Evolutionary conservation across 306 rosid genomes (phyloP).

Genomic region (Gillenia trifoliata): DNA sequence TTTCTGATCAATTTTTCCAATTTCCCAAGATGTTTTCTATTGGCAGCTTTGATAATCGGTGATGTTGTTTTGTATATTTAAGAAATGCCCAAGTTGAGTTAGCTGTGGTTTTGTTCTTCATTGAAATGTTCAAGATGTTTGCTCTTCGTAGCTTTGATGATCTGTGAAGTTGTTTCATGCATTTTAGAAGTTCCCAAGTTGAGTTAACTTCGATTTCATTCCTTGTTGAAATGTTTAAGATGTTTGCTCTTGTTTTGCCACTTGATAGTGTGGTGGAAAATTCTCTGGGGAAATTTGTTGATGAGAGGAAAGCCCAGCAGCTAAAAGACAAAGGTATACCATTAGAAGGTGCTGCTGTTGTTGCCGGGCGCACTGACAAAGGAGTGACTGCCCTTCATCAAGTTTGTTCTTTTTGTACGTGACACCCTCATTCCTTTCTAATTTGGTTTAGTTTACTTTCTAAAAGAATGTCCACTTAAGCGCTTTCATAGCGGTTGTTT

Average conservation of each 20-base stretch:
- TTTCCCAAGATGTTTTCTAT: too few species aligned
- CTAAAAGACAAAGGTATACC: conserved; percentile 69
- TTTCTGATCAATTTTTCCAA: too few species aligned
- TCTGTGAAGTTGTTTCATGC: not conserved
- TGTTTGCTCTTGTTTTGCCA: conserved; percentile 13
- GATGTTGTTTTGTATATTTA: not conserved
- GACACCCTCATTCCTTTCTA: conserved; percentile 15
- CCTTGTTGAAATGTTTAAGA: not conserved
- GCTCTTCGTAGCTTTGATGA: not conserved
- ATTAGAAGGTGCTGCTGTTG: conserved; percentile 62
- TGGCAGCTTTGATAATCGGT: not conserved
- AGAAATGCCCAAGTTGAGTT: not conserved
- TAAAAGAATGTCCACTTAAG: not conserved
- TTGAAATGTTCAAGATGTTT: conserved; percentile 16
- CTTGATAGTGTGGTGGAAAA: conserved; percentile 53
- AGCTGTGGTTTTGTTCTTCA: not conserved
- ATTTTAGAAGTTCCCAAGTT: not conserved
- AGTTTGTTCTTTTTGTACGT: conserved; percentile 91
- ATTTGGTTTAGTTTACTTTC: not conserved
- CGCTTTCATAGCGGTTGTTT: not conserved
- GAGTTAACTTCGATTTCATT: not conserved
- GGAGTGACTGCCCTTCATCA: conserved; percentile 91
- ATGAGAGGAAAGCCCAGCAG: conserved; percentile 65
- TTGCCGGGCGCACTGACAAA: conserved; percentile 99
- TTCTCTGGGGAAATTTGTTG: conserved; percentile 78